Base-by-base conservation (phyloP, 2,329 filamentous ascomycete genomes). In the Ceratocystis cubensis region DNA sequence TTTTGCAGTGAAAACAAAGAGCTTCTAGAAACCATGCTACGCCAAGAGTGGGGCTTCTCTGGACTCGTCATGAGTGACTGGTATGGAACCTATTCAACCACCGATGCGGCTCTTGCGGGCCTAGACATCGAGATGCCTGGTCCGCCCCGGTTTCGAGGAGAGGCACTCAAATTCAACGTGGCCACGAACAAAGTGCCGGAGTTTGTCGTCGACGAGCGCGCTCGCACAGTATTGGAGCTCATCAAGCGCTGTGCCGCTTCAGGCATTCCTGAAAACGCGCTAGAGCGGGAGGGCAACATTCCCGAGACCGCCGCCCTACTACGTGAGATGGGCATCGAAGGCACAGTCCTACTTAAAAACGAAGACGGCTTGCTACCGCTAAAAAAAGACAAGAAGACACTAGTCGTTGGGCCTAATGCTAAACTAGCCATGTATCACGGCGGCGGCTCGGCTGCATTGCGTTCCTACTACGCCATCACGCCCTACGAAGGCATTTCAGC, bases 301-400 rank as follows among this genome's bases (percentile, higher is more conserved):
- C 79, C 81, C 0, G 81, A 88, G 72, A 84, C 84, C 46, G 81
- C 85, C 3, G 81, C 79, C 17, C 77, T 91, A 59, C 80, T 90
- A 25, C 81, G 88, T 20, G 79, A 81, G 65, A 79, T 88, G 28
- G 87, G 86, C 20, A 82, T 84, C 3, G 86, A 91, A 72, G 84
- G 84, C 2, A 84, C 89, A 7, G 87, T 91, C 1, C 78, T 92
- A 13, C 76, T 91, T 62, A 90, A 91, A 76, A 92, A 92, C 70
- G 81, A 89, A 13, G 80, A 81, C 46, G 77, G 77, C 15, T 73
- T 86, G 0, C 77, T 92, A 1, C 88, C 88, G 0, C 74, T 88
- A 2, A 81, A 81, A 44, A 86, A 84, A 71, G 77, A 82, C 48
- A 85, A 84, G 71, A 85, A 83, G 76, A 83, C 81, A 0, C 76